Conservation (phyloP, 352 stramenopile species). For the Pythium rishiriense region DNA sequence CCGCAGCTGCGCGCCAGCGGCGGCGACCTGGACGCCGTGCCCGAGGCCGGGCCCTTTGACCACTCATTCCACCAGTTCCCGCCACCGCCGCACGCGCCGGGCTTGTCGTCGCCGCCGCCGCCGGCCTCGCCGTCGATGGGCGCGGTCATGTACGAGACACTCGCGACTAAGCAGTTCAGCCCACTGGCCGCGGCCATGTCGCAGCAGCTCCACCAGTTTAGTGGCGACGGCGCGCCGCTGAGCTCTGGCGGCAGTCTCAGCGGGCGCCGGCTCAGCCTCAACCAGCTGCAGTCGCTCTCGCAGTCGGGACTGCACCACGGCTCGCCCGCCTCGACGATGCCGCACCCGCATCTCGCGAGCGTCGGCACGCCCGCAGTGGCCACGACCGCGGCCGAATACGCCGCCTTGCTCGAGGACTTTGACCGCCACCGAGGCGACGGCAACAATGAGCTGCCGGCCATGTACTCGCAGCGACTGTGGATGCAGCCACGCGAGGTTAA, state of each 20-base stretch:
- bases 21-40: background rate
- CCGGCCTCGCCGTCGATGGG: background rate
- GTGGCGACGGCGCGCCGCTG: background rate
- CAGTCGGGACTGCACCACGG: conserved; percentile 1
- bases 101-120: background rate
- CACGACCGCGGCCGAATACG: conserved; percentile 9
- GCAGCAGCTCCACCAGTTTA: conserved; percentile 25
- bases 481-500: conserved; percentile 27
- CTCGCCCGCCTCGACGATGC: background rate
- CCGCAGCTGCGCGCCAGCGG: conserved; percentile 4
- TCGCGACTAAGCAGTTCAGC: conserved; percentile 16
- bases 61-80: conserved; percentile 6
- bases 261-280: conserved; percentile 16
- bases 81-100: background rate
- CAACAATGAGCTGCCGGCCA: conserved; percentile 6
- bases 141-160: conserved; percentile 1
- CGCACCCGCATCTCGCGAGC: conserved; percentile 20
- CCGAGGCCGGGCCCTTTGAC: background rate
- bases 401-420: conserved; percentile 22
- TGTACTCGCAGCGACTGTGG: conserved; percentile 25
- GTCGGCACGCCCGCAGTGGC: background rate
- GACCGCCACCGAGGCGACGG: background rate
- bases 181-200: conserved; percentile 22
- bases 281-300: conserved; percentile 9
- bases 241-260: background rate